phyloP scores from a whole-genome alignment of 2,329 filamentous ascomycete species.

The Nemania sp. region DNA sequence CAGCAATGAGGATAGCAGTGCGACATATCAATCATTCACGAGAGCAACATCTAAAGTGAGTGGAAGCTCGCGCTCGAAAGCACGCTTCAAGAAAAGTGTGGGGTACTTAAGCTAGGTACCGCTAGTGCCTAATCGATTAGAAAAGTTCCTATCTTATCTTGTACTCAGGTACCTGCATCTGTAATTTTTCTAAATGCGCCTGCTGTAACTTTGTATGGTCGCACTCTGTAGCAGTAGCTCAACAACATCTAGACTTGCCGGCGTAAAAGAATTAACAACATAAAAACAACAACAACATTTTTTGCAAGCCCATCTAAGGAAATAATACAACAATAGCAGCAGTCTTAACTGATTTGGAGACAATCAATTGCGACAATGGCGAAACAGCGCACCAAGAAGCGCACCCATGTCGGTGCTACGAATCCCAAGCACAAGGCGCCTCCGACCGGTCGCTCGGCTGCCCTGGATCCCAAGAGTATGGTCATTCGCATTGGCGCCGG shows the following conservation, averaged over 20 bases:
- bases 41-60: too few relatives aligned
- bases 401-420: slow-evolving; percentile 75
- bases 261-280: not conserved
- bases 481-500: slow-evolving; percentile 95
- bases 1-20: too few relatives aligned
- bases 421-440: slow-evolving; percentile 60
- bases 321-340: not conserved
- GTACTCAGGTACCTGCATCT: too few relatives aligned
- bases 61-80: too few relatives aligned
- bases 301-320: not conserved
- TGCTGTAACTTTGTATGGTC: too few relatives aligned
- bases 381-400: slow-evolving; percentile 80
- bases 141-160: too few relatives aligned
- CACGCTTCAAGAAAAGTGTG: too few relatives aligned
- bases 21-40: too few relatives aligned
- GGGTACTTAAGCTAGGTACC: too few relatives aligned
- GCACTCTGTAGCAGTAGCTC: slow-evolving; percentile 26
- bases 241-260: not conserved
- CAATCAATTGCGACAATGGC: slow-evolving; percentile 61
- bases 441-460: slow-evolving; percentile 62
- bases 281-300: too few relatives aligned
- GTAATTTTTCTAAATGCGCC: too few relatives aligned
- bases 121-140: too few relatives aligned
- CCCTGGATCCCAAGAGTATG: slow-evolving; percentile 88
- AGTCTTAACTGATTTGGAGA: not conserved